Evolutionary conservation across 306 rosid genomes (phyloP).

Genomic region (Coriaria nepalensis): DNA sequence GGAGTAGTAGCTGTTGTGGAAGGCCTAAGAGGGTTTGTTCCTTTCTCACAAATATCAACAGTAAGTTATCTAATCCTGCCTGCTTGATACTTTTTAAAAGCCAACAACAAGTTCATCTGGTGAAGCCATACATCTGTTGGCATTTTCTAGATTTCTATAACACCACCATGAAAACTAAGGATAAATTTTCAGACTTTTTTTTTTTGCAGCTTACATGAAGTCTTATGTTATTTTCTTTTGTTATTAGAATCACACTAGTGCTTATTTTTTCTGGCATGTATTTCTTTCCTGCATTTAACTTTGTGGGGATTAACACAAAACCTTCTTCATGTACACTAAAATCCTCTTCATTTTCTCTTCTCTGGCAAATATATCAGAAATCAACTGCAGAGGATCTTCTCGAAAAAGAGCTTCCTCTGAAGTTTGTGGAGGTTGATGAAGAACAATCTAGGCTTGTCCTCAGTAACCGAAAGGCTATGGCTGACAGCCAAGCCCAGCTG

Average conservation of each 20-base stretch:
- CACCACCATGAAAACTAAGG: not conserved
- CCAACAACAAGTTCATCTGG: not conserved
- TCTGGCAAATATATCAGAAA: constrained; percentile 31
- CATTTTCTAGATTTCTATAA: not conserved
- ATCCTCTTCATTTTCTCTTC: not conserved
- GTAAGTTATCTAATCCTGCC: constrained; percentile 35
- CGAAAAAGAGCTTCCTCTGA: constrained; percentile 72
- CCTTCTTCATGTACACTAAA: too few relatives aligned
- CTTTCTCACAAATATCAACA: constrained; percentile 88
- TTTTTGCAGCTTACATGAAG: too few relatives aligned
- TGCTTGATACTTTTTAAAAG: constrained; percentile 1
- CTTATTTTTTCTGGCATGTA: not conserved
- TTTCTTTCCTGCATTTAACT: not conserved
- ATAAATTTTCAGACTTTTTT: too few relatives aligned
- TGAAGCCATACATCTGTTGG: not conserved
- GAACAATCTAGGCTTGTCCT: constrained; percentile 84
- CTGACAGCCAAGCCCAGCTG: constrained; percentile 87
- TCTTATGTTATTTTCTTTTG: too few relatives aligned
- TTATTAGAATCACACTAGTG: too few relatives aligned
- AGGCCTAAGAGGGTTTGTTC: constrained; percentile 90
- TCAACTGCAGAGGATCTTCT: constrained; percentile 76
- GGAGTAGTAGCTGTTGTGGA: constrained; percentile 91
- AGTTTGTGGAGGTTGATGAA: constrained; percentile 94
- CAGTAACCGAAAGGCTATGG: constrained; percentile 95
- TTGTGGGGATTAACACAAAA: not conserved